Base-by-base conservation (phyloP, 305 asterid species). In the Solanum aculeatissimum region DNA sequence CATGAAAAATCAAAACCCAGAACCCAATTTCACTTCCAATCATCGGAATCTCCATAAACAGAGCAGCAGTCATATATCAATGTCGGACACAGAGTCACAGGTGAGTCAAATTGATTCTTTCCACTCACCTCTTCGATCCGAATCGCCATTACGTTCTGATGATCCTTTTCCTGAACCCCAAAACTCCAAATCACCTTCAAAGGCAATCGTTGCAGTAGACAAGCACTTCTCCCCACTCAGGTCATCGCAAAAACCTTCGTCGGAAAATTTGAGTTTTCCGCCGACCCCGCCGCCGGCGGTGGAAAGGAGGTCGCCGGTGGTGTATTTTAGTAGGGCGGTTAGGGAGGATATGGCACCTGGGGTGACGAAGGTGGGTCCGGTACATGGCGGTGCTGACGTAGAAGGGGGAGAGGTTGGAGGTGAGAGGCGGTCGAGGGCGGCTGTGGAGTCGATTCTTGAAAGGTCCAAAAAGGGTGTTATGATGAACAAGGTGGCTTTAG, bases 401-500 rank as follows among this genome's bases (percentile, higher is more conserved):
- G 86, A 45, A 51, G 75, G 49, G 80, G 84, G 85, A 42, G 83
- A 57, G 35, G 74, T 71, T n/a, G 89, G 84, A 12, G 86, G 86
- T 38, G 87, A 82, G 70, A 68, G 87, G 79, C 63, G 71, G 78
- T 87, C 89, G 9, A 71, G 82, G 87, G 85, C 35, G 82, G 84
- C 80, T 53, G 90, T 10, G 77, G 87, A 86, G 29, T 85, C 94
- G 43, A 85, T 86, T 55, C 74, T 89, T 85, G 89, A 88, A 92
- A 85, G 93, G 87, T 89, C 94, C 40, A 84, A 81, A 83, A 89
- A 86, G 92, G 89, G 82, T 79, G 80, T 68, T 84, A 85, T 84
- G 86, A 75, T 90, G 86, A 89, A 66, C 72, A 88, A 72, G 84
- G 89, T 89, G 83, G 93, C 91, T 11, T 84, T 96, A 88, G 97